Percentiles rank a stretch among this genome's conserved stretches.
Evolutionary conservation across 352 stramenopile species (phyloP).

Genomic region (Phytophthora citricola): DNA sequence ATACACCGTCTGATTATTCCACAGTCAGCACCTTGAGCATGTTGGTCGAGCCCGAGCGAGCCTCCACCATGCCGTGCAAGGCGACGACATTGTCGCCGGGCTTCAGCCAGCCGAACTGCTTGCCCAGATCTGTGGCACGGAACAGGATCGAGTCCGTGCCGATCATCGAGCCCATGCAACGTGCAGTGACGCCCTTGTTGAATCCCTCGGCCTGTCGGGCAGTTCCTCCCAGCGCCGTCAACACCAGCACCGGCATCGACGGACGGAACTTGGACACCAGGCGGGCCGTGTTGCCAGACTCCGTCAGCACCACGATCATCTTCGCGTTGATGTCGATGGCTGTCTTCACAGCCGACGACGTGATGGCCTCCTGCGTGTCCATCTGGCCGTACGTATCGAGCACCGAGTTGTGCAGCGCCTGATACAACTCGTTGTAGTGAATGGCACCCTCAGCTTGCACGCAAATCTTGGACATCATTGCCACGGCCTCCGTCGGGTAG

Average conservation of each 20-base stretch:
- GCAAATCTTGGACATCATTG: conserved; percentile 95
- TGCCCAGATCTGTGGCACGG: conserved; percentile 85
- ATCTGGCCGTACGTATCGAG: conserved; percentile 69
- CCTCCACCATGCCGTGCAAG: conserved; percentile 91
- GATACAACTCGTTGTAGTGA: conserved; percentile 91
- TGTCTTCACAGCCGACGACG: conserved; percentile 97
- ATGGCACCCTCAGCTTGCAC: conserved; percentile 90
- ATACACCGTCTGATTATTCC: conserved; percentile 47
- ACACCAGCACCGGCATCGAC: conserved; percentile 69
- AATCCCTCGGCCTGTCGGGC: conserved; percentile 73
- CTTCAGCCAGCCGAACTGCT: conserved; percentile 90
- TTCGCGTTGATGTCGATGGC: conserved; percentile 96
- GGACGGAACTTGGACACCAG: conserved; percentile 97
- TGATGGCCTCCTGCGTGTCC: conserved; percentile 95
- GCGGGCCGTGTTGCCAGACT: conserved; percentile 94
- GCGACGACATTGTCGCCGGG: conserved; percentile 89
- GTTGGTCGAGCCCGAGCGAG: conserved; percentile 89
- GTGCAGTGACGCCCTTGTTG: conserved; percentile 69
- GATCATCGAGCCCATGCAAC: conserved; percentile 88
- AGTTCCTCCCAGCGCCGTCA: conserved; percentile 64
- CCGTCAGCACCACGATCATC: conserved; percentile 97
- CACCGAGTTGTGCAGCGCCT: conserved; percentile 80
- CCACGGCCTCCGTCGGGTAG: conserved; percentile 94
- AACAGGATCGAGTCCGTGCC: conserved; percentile 92
- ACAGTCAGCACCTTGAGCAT: conserved; percentile 93